A percentile compares a stretch with the other conserved stretches of the same genome.
Evolutionary conservation across 371 early-diverging fungal species (phyloP).

Genomic region (Mortierella sp.): DNA sequence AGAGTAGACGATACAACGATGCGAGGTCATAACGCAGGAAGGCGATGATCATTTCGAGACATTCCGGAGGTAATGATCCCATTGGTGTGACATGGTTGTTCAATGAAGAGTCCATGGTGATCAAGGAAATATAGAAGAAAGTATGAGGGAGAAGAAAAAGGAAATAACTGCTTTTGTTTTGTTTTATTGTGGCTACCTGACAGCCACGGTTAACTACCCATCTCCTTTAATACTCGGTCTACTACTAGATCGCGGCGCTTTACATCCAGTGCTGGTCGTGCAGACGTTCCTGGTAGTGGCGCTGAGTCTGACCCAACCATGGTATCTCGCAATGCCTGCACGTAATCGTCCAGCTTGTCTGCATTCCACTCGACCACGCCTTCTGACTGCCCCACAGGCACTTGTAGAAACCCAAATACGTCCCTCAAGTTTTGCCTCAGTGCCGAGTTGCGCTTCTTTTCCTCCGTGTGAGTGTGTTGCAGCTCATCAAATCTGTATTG

Average conservation of each 20-base stretch:
- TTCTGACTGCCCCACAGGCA: constrained; percentile 20
- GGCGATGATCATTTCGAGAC: constrained; percentile 45
- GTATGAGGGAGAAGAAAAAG: background rate
- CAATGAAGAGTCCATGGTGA: constrained; percentile 1
- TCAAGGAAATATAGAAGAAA: no score
- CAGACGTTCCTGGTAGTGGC: background rate
- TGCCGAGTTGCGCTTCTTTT: constrained; percentile 37
- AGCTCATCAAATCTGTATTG: constrained; percentile 34
- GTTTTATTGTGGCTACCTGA: background rate
- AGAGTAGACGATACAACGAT: constrained; percentile 29
- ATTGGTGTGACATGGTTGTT: background rate
- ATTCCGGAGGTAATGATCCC: constrained; percentile 31
- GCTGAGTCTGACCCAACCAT: constrained; percentile 23
- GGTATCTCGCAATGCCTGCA: constrained; percentile 39
- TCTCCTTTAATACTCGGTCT: constrained; percentile 41
- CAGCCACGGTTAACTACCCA: background rate
- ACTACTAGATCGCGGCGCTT: constrained; percentile 34
- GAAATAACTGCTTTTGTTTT: background rate
- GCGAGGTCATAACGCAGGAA: constrained; percentile 28
- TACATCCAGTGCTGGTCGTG: constrained; percentile 19
- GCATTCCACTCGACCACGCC: constrained; percentile 20
- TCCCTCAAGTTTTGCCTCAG: constrained; percentile 36
- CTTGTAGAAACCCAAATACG: constrained; percentile 35
- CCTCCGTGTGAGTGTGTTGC: constrained; percentile 29
- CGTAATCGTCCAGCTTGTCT: constrained; percentile 43